phyloP scores from a whole-genome alignment of 2,329 filamentous ascomycete species.

The Aspergillus neoniger region DNA sequence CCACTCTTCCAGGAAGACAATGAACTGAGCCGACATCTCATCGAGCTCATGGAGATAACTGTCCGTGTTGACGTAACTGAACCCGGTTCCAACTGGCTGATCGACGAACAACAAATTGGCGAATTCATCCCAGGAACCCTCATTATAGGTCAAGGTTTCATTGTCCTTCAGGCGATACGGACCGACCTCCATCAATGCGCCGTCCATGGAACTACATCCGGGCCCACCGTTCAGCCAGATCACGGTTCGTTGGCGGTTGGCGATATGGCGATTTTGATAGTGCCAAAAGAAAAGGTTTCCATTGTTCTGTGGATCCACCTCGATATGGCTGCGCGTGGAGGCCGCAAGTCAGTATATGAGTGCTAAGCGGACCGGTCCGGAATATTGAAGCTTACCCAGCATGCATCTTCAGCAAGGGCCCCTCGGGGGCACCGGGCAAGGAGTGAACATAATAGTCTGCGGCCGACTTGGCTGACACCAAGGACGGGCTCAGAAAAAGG shows the following conservation, averaged over 20 bases:
- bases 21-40: conserved; percentile 86
- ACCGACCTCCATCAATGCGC: conserved; percentile 92
- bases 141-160: conserved; percentile 72
- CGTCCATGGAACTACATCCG: conserved; percentile 96
- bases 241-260: conserved; percentile 83
- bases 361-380: not conserved
- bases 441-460: conserved; percentile 88
- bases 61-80: conserved; percentile 91
- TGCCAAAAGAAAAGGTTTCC: conserved; percentile 99
- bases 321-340: conserved; percentile 70
- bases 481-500: conserved; percentile 26
- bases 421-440: conserved; percentile 79
- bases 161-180: conserved; percentile 83
- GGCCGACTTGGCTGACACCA: conserved; percentile 55
- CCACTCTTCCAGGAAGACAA: conserved; percentile 88
- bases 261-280: conserved; percentile 92
- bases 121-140: conserved; percentile 98
- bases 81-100: conserved; percentile 94
- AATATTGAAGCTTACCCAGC: conserved; percentile 69
- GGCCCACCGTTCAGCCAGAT: conserved; percentile 98
- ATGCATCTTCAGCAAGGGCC: conserved; percentile 90
- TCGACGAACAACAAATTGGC: conserved; percentile 96
- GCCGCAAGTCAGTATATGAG: not conserved
- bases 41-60: conserved; percentile 81
- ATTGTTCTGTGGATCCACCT: conserved; percentile 79